These are phyloP conservation scores for Ceratocystis eucalypticola DNA, from an alignment of 2,329 filamentous ascomycete genomes.

Conservation along the genomic window DNA sequence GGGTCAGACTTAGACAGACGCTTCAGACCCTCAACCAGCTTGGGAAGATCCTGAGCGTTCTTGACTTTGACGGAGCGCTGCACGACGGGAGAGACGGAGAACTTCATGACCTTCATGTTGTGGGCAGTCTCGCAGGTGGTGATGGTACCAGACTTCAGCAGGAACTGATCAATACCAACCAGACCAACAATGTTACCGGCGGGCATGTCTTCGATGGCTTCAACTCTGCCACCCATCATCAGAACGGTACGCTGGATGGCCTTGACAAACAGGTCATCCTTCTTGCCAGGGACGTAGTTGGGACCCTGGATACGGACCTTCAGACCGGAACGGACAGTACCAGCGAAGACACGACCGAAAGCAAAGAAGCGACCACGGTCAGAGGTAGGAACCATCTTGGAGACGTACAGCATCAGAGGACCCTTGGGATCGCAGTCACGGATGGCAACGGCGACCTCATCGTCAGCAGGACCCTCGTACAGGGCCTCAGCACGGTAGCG, in stretches of 20 bases:
- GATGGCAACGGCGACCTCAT: slow-evolving; percentile 89
- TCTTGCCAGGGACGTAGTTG: slow-evolving; percentile 96
- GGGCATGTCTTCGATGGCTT: slow-evolving; percentile 97
- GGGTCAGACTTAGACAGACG: slow-evolving; percentile 99
- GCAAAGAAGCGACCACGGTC: slow-evolving; percentile 99
- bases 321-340: slow-evolving; percentile 92
- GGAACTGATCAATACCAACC: slow-evolving; percentile 99
- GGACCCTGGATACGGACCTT: slow-evolving; percentile 99
- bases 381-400: slow-evolving; percentile 99
- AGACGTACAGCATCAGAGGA: slow-evolving; percentile 99
- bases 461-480: slow-evolving; percentile 93
- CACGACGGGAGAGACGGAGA: slow-evolving; percentile 98
- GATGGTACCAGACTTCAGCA: slow-evolving; percentile 99
- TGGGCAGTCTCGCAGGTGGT: slow-evolving; percentile 94
- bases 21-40: slow-evolving; percentile 99
- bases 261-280: slow-evolving; percentile 99
- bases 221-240: slow-evolving; percentile 99
- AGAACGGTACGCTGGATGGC: slow-evolving; percentile 98
- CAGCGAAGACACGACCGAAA: slow-evolving; percentile 99
- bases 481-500: slow-evolving; percentile 96
- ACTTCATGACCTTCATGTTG: slow-evolving; percentile 99
- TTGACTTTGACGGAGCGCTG: slow-evolving; percentile 98
- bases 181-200: slow-evolving; percentile 99
- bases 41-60: slow-evolving; percentile 99
- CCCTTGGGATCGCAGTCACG: slow-evolving; percentile 96